These are phyloP conservation scores for Carex parvula DNA, from an alignment of 176 grass and related monocot species.

Conservation along the genomic window DNA sequence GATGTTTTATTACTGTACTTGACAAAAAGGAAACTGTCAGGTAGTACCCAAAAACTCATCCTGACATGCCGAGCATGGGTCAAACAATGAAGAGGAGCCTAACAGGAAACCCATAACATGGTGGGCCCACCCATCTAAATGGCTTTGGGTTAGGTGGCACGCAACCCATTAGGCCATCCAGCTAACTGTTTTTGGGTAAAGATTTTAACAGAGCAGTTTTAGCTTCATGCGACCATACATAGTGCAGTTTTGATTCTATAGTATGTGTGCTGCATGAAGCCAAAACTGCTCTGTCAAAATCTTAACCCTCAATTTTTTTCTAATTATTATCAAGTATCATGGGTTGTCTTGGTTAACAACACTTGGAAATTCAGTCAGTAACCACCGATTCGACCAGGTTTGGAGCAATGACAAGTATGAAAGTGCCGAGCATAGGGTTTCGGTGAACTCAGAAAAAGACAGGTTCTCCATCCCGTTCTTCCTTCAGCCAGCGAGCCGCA, in stretches of 20 bases:
- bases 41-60: neutral
- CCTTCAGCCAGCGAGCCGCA: constrained; percentile 46
- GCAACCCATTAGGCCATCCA: no score
- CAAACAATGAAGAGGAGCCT: neutral
- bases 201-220: no score
- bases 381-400: constrained; percentile 21
- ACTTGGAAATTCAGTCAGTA: neutral
- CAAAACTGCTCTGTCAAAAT: no score
- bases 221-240: no score
- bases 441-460: constrained; percentile 48
- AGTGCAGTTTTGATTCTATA: no score
- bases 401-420: constrained; percentile 93
- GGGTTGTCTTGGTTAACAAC: neutral
- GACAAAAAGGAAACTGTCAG: neutral
- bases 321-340: neutral
- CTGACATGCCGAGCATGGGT: neutral
- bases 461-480: constrained; percentile 72
- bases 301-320: neutral
- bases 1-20: neutral
- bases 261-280: no score
- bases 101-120: neutral
- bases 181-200: no score
- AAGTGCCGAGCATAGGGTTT: constrained; percentile 75
- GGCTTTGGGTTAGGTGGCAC: no score
- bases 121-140: neutral